These are phyloP conservation scores for Aechmea fasciata DNA, from an alignment of 176 grass and related monocot genomes.

Conservation along the genomic window DNA sequence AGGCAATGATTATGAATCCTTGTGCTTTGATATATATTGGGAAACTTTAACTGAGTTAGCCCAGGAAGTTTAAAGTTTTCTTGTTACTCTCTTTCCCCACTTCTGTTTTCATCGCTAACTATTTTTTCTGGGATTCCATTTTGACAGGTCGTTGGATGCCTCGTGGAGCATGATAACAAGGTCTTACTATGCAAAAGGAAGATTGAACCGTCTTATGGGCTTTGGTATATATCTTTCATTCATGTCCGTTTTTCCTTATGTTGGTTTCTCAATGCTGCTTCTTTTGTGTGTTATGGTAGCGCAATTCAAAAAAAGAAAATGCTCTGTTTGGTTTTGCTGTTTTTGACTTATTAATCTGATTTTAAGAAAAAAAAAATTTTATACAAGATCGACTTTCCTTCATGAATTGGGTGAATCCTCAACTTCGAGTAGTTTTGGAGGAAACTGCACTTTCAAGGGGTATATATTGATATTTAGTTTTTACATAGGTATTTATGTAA, in stretches of 20 bases:
- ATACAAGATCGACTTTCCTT: too few relatives aligned
- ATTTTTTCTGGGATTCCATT: background rate
- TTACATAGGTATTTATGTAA: too few relatives aligned
- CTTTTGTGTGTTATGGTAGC: background rate
- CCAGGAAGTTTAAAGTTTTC: background rate
- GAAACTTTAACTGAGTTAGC: too few relatives aligned
- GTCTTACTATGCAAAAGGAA: constrained; percentile 91
- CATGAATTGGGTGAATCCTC: too few relatives aligned
- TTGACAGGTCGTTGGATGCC: constrained; percentile 88
- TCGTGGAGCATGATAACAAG: constrained; percentile 93
- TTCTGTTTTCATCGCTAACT: background rate
- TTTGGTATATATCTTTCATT: constrained; percentile 52
- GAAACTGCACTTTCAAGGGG: too few relatives aligned
- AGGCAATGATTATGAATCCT: too few relatives aligned
- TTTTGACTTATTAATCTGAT: too few relatives aligned
- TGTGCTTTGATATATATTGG: too few relatives aligned
- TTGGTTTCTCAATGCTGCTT: background rate
- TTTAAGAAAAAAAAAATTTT: too few relatives aligned
- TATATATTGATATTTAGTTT: too few relatives aligned
- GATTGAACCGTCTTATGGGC: constrained; percentile 90
- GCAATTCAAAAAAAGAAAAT: background rate
- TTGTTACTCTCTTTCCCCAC: background rate
- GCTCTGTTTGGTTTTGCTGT: too few relatives aligned
- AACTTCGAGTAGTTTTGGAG: too few relatives aligned
- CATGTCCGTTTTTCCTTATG: background rate